phyloP scores from a whole-genome alignment of 2,329 filamentous ascomycete genomes.

The Cladosporium austrohemisphaericum region DNA sequence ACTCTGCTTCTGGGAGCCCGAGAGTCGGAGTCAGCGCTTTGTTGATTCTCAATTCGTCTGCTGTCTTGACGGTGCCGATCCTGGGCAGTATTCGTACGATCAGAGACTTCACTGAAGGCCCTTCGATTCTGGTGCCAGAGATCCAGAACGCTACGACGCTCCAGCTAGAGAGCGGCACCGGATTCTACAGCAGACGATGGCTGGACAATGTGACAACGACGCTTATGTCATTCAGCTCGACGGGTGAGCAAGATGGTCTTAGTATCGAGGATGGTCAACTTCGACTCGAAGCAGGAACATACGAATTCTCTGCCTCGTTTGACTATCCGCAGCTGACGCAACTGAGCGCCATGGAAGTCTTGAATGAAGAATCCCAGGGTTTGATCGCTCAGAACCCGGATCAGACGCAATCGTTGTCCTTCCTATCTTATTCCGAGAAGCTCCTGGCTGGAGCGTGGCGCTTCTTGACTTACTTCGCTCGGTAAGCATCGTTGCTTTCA shows the following conservation, averaged over 20 bases:
- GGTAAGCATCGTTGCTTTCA: no score
- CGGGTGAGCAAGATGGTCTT: slow-evolving; percentile 31
- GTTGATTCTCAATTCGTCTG: slow-evolving; percentile 57
- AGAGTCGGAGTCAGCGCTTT: slow-evolving; percentile 50
- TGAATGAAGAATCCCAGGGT: slow-evolving; percentile 46
- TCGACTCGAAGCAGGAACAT: slow-evolving; percentile 51
- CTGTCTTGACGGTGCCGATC: slow-evolving; percentile 53
- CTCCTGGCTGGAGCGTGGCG: slow-evolving; percentile 62
- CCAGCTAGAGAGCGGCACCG: slow-evolving; percentile 40
- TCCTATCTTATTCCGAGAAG: slow-evolving; percentile 62
- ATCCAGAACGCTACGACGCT: slow-evolving; percentile 55
- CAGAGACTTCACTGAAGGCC: slow-evolving; percentile 60
- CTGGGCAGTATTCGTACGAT: slow-evolving; percentile 61
- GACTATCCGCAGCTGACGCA: slow-evolving; percentile 61
- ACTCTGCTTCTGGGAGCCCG: slow-evolving; percentile 33
- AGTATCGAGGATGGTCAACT: slow-evolving; percentile 43
- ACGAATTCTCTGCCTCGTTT: slow-evolving; percentile 56
- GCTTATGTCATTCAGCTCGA: slow-evolving; percentile 47
- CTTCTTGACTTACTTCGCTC: slow-evolving; percentile 64
- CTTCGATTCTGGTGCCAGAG: slow-evolving; percentile 47
- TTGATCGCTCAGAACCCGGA: slow-evolving; percentile 46
- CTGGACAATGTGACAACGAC: slow-evolving; percentile 60
- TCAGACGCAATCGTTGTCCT: slow-evolving; percentile 54
- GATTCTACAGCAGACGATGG: slow-evolving; percentile 54
- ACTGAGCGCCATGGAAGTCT: slow-evolving; percentile 47